Conservation (phyloP, 257 asterid species). For the Solanum clarkiae region DNA sequence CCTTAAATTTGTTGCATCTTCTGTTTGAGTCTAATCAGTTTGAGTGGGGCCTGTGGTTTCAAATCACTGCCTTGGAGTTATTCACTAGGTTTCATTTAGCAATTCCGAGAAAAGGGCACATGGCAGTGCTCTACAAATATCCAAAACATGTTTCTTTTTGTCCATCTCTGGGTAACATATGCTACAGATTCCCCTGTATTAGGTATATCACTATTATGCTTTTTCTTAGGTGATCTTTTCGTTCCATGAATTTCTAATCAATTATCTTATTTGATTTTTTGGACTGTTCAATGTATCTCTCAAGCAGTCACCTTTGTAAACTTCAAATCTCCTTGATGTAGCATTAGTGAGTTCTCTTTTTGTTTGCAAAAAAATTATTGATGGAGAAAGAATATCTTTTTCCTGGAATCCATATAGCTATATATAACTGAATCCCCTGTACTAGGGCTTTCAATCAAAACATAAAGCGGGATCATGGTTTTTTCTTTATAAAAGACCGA, state of each 20-base stretch:
- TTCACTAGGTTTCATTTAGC: background rate
- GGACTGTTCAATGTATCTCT: background rate
- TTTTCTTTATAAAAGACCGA: background rate
- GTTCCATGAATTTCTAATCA: background rate
- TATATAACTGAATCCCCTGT: background rate
- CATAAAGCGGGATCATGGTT: background rate
- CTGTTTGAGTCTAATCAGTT: background rate
- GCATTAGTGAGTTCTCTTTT: background rate
- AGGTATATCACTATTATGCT: background rate
- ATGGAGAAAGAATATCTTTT: background rate
- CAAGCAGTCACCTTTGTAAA: background rate
- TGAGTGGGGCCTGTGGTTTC: background rate
- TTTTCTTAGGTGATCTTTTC: background rate
- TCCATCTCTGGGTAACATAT: background rate
- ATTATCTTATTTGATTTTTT: background rate
- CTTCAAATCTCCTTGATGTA: background rate
- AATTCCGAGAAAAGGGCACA: background rate
- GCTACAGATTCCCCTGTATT: background rate
- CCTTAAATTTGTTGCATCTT: background rate
- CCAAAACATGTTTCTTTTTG: background rate
- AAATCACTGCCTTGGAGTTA: background rate
- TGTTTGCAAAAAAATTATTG: background rate
- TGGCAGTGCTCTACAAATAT: background rate
- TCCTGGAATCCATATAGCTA: background rate
- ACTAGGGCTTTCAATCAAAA: background rate